A percentile compares a stretch with the other conserved stretches of the same genome.
Conservation (phyloP, 306 rosid genomes). For the Myrica gale region DNA sequence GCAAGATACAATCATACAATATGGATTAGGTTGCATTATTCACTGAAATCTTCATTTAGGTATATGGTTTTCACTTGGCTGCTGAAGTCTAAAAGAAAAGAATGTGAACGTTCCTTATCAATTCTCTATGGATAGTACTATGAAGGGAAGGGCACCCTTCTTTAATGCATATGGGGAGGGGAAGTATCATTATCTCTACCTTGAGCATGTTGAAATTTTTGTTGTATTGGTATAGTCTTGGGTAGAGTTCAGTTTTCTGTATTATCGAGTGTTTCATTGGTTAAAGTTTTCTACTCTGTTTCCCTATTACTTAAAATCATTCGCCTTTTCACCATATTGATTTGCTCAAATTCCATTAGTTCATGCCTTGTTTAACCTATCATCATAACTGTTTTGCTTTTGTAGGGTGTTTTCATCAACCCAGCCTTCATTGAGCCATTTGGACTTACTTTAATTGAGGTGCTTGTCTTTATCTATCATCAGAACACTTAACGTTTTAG, state of each 20-base stretch:
- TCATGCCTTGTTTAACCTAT: background rate
- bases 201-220: background rate
- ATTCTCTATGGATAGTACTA: background rate
- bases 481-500: conserved; percentile 1
- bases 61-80: conserved; percentile 1
- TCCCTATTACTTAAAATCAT: background rate
- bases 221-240: background rate
- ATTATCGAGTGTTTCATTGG: background rate
- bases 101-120: background rate
- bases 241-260: background rate
- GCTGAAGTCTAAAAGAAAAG: background rate
- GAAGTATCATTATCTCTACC: background rate
- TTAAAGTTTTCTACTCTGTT: background rate
- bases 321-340: background rate
- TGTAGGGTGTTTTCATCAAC: conserved; percentile 63
- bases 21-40: background rate
- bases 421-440: conserved; percentile 67
- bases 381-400: conserved; percentile 1
- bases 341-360: background rate
- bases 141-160: background rate
- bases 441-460: conserved; percentile 63
- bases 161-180: background rate
- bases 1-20: background rate
- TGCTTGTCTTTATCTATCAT: conserved; percentile 13
- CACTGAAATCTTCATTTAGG: background rate